Percentiles rank a stretch among this genome's conserved stretches.
Conservation (phyloP, 1,139 yeast genomes). For the Protomyces inundatus region DNA sequence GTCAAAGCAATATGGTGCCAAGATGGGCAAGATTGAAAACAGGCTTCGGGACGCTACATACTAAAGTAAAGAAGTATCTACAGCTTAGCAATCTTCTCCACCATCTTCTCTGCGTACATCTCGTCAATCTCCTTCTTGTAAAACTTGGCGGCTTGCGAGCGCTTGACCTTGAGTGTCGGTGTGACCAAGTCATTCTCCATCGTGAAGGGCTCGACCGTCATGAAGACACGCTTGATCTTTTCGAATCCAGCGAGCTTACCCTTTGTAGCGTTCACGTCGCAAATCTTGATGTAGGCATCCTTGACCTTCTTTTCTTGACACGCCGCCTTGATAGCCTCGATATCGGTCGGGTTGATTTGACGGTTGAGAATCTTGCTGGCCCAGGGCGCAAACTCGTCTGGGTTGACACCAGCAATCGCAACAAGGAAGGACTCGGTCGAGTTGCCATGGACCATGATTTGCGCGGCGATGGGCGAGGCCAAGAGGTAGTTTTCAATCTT, state of each 20-base stretch:
- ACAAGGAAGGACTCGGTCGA: constrained; percentile 56
- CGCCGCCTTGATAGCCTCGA: constrained; percentile 36
- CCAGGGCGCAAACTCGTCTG: constrained; percentile 38
- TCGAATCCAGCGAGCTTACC: constrained; percentile 51
- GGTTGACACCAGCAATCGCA: constrained; percentile 61
- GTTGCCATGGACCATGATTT: constrained; percentile 66
- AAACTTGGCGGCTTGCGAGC: constrained; percentile 53
- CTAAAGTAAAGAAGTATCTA: background rate
- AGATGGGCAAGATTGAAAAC: constrained; percentile 64
- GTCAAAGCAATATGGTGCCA: constrained; percentile 76
- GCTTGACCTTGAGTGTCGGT: constrained; percentile 69
- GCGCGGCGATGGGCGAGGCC: constrained; percentile 52
- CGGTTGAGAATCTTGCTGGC: constrained; percentile 34
- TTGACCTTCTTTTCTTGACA: constrained; percentile 38
- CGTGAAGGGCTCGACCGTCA: constrained; percentile 63
- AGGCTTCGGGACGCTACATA: constrained; percentile 9
- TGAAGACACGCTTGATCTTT: constrained; percentile 54
- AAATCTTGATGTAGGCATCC: constrained; percentile 36
- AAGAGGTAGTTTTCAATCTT: constrained; percentile 63
- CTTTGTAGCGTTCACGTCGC: constrained; percentile 38
- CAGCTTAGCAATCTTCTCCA: constrained; percentile 10
- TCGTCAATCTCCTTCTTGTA: constrained; percentile 44
- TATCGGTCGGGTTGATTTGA: constrained; percentile 34
- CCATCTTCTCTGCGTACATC: constrained; percentile 50
- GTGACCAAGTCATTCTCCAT: constrained; percentile 61